These are phyloP conservation scores for Citrus inodora DNA, from an alignment of 345 rosid species.

Conservation along the genomic window DNA sequence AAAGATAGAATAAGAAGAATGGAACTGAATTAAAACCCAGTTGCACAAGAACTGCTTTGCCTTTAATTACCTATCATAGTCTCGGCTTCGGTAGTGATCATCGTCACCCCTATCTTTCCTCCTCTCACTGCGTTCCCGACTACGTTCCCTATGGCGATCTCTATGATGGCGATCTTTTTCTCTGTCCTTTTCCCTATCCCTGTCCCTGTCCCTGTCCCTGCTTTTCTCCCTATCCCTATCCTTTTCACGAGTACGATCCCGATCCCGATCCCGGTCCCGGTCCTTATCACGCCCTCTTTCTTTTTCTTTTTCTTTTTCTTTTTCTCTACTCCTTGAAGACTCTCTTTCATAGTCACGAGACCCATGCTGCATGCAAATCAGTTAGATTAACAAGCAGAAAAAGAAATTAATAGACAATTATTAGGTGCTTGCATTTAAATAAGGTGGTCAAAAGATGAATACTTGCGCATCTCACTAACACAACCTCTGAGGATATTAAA, in stretches of 20 bases:
- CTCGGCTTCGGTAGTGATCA: slow-evolving; percentile 54
- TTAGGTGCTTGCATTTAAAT: background rate
- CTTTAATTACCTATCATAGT: slow-evolving; percentile 54
- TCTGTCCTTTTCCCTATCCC: slow-evolving; percentile 30
- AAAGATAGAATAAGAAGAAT: background rate
- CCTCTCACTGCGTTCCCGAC: slow-evolving; percentile 68
- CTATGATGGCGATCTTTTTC: slow-evolving; percentile 61
- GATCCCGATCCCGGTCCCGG: slow-evolving; percentile 35
- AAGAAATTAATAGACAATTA: background rate
- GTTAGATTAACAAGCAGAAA: background rate
- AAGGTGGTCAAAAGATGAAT: background rate
- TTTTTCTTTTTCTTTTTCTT: no score
- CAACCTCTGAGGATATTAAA: background rate
- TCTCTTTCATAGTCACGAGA: slow-evolving; percentile 67
- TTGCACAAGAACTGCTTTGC: background rate
- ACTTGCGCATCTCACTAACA: background rate
- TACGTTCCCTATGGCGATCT: slow-evolving; percentile 57
- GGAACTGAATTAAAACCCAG: background rate
- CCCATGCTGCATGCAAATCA: slow-evolving; percentile 43
- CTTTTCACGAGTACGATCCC: slow-evolving; percentile 23
- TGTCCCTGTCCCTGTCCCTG: slow-evolving; percentile 22
- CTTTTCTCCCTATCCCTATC: slow-evolving; percentile 21
- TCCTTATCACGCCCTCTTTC: slow-evolving; percentile 47
- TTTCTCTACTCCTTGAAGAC: slow-evolving; percentile 54
- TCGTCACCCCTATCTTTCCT: slow-evolving; percentile 79